phyloP scores from a whole-genome alignment of 257 asterid species.

The Apocynum venetum region DNA sequence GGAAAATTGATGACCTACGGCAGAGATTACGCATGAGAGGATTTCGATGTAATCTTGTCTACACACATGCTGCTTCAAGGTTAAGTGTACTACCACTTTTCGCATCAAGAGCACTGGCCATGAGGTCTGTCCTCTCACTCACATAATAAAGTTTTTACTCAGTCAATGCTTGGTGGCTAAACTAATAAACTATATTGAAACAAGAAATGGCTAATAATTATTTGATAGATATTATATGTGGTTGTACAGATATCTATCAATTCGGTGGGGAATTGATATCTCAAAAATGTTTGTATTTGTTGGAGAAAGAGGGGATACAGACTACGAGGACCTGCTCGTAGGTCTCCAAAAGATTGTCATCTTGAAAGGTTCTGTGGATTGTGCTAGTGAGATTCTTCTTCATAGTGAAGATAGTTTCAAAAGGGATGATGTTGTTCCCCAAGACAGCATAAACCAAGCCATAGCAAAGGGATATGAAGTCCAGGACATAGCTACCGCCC shows the following conservation, averaged over 20 bases:
- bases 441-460: slow-evolving; percentile 32
- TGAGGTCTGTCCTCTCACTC: slow-evolving; percentile 34
- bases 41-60: slow-evolving; percentile 53
- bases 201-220: neutral
- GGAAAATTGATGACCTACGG: slow-evolving; percentile 47
- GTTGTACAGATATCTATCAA: slow-evolving; percentile 53
- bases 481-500: slow-evolving; percentile 42
- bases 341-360: slow-evolving; percentile 63
- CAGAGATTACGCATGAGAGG: slow-evolving; percentile 75
- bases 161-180: neutral
- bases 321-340: slow-evolving; percentile 47
- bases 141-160: neutral
- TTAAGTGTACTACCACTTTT: slow-evolving; percentile 54
- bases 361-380: slow-evolving; percentile 42
- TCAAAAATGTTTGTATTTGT: slow-evolving; percentile 47
- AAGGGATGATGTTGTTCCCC: slow-evolving; percentile 31
- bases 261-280: slow-evolving; percentile 53
- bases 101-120: slow-evolving; percentile 63
- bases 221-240: slow-evolving; percentile 1
- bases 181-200: neutral
- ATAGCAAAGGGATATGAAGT: slow-evolving; percentile 44
- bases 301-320: slow-evolving; percentile 68
- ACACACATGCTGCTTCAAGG: slow-evolving; percentile 50
- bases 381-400: slow-evolving; percentile 40
- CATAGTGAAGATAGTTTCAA: slow-evolving; percentile 35